Base-by-base conservation (phyloP, 768 basidiomycete species). In the Galerina marginata region DNA sequence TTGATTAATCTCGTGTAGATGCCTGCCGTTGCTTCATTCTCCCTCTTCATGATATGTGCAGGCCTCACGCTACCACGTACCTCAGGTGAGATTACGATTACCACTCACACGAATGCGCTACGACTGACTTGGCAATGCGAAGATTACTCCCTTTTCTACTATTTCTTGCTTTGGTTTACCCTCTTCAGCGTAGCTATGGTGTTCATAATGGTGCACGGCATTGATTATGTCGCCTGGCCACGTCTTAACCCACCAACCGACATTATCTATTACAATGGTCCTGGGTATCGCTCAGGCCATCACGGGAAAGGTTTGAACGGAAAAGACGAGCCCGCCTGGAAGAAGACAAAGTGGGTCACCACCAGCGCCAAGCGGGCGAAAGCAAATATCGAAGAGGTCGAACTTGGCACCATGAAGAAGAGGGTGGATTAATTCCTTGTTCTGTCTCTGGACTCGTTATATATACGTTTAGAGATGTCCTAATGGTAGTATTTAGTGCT, bases 151-250 rank as follows among this genome's bases (percentile, higher is more conserved):
- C 83, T 96, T 42, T 77, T 86, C 61, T 95, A 92, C 70, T 95
- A 95, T 74, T 89, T 92, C 74, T 69, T 90, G 67, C 79, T 97
- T 43, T 95, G 95, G 91, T 79, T 92, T 67, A 66, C 81, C 36
- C 70, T 95, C 45, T 76, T 93, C 46, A 70, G 81, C 37, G 64
- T 86, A 53, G 81, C 94, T 11, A 75, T 90, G 59, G 65, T 78
- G 46, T 95, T 92, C 76, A 94, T 99, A 64, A 64, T 89, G 67
- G 73, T 85, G n/a, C 84, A 96, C 74, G 96, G 96, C 39, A 88
- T 96, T 64, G 92, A 95, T 62, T 99, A 97, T 71, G 96, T 99
- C 56, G 85, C 91, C 14, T 98, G 95, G 93, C 97, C 97, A 11
- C 85, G 90, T 10, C 82, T 99, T 56, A 84, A 91, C 63, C 91